A percentile compares a stretch with the other conserved stretches of the same genome.
Evolutionary conservation across 192 early-diverging fungal genomes (phyloP).

Genomic region (Backusella sp.): DNA sequence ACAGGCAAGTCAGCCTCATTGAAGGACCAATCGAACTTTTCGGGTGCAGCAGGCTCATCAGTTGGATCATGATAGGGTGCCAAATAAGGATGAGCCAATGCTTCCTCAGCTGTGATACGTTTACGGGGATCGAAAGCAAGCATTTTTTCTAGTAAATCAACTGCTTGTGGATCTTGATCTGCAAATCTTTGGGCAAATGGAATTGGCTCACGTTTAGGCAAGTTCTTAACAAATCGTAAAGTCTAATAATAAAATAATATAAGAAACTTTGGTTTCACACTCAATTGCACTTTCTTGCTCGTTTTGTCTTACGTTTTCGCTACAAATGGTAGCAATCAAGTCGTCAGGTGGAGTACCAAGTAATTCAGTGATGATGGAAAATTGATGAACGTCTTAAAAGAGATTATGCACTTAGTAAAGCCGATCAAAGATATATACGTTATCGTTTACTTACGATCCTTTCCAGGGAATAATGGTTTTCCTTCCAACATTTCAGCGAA

Average conservation of each 20-base stretch:
- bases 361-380: conserved; percentile 90
- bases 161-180: conserved; percentile 68
- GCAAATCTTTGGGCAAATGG: conserved; percentile 82
- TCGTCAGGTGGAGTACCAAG: conserved; percentile 91
- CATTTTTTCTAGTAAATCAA: conserved; percentile 88
- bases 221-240: conserved; percentile 83
- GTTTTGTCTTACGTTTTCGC: conserved; percentile 68
- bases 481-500: conserved; percentile 95
- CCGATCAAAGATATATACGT: background rate
- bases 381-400: conserved; percentile 82
- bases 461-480: conserved; percentile 92
- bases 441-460: conserved; percentile 67
- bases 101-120: conserved; percentile 84
- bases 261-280: background rate
- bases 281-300: background rate
- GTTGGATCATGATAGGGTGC: conserved; percentile 87
- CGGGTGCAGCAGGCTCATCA: conserved; percentile 80
- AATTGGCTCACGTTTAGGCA: conserved; percentile 76
- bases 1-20: conserved; percentile 85
- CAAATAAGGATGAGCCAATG: conserved; percentile 85
- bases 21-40: conserved; percentile 92
- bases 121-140: conserved; percentile 89
- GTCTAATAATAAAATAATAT: conserved; percentile 51
- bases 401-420: background rate
- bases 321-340: conserved; percentile 88